Evolutionary conservation across 108 stramenopile genomes (phyloP), one percentile per base, ranked within the genome.

Genomic region (Cylindrotheca closterium): DNA sequence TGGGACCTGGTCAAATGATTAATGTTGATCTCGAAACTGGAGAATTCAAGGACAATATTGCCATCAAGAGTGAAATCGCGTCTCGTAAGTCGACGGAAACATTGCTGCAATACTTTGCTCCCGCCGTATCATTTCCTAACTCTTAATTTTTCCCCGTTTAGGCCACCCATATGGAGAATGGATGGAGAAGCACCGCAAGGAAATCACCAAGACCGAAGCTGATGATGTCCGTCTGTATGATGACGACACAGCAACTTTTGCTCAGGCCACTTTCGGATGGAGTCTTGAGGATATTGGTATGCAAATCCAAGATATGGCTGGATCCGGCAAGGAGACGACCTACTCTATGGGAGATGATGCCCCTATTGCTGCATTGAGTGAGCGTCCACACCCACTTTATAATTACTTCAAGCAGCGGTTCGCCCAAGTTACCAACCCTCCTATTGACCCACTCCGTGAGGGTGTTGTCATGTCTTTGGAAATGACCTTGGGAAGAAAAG

Each of bases 271-370:
- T 19, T 98, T 98, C 69, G 97, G 97, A 18, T 98, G 93, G 95
- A 87, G 88, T 34, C 72, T 94, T 15, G 97, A 98, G 74, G 95
- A 96, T 75, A 92, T 97, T 75, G 93, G 94, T 30, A 96, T 98
- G 95, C 95, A 97, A 79, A 90, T 98, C 49, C 71, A 82, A 61
- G 95, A 97, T 67, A 97, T 95, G 93, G 93, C 93, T n/a, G 88
- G 89, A 28, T 71, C 82, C 47, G 96, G 81, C 12, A 94, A 97
- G 79, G 98, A 98, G 77, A 95, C 95, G 23, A 97, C 96, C 2
- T 96, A 95, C 58, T 95, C 91, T 51, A 98, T 98, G 98, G 98
- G 98, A 53, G 98, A 96, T 58, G 98, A 98, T 81, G 96, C 96
- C 15, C 98, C 98, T 18, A 78, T 97, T 23, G 87, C 98, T 4